These are phyloP conservation scores for Mollisia scopiformis DNA, from an alignment of 2,329 filamentous ascomycete genomes.

Conservation along the genomic window DNA sequence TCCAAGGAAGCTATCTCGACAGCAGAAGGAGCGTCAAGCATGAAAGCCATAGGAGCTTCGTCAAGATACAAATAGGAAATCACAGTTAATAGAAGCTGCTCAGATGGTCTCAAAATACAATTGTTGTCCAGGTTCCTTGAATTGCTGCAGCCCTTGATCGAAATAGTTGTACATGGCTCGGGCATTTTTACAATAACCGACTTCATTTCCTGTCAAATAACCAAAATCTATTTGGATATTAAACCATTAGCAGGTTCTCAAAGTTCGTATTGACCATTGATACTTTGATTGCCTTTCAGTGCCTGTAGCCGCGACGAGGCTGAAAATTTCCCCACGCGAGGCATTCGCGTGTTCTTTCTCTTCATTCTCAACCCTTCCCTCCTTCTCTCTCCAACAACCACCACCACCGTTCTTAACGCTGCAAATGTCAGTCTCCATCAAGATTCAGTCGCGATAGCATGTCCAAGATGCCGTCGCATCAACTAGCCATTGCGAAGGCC, in stretches of 20 bases:
- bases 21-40: background rate
- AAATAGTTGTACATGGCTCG: too few relatives aligned
- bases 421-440: constrained; percentile 1
- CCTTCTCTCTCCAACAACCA: background rate
- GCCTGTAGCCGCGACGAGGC: background rate
- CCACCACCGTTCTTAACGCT: too few relatives aligned
- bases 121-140: too few relatives aligned
- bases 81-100: too few relatives aligned
- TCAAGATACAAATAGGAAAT: background rate
- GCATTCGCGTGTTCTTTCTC: background rate
- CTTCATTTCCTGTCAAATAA: too few relatives aligned
- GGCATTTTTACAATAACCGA: too few relatives aligned
- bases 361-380: background rate
- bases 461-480: constrained; percentile 63
- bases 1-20: background rate
- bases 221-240: too few relatives aligned
- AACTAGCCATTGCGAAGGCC: constrained; percentile 78
- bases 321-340: constrained; percentile 1
- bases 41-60: background rate
- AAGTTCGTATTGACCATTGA: too few relatives aligned
- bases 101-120: too few relatives aligned
- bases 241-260: too few relatives aligned
- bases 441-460: background rate
- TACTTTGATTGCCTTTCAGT: too few relatives aligned
- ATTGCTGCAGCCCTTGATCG: too few relatives aligned